phyloP scores from a whole-genome alignment of 2,329 filamentous ascomycete species.

The Paecilomyces formosus region DNA sequence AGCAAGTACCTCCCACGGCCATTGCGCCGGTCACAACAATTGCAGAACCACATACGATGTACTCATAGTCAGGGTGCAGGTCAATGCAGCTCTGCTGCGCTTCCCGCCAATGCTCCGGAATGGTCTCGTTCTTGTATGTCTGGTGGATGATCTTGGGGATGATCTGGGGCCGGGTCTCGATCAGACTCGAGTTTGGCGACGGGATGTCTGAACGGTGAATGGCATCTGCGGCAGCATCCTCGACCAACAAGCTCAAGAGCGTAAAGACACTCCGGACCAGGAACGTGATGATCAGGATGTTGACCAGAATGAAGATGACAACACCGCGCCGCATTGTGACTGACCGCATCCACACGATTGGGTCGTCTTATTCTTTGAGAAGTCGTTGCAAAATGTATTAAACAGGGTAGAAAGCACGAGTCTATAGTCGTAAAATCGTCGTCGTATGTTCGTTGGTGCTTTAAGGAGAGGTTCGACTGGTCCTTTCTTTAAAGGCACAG shows the following conservation, averaged over 20 bases:
- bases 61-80: constrained; percentile 64
- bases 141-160: constrained; percentile 75
- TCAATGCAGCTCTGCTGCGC: constrained; percentile 61
- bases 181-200: constrained; percentile 54
- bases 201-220: constrained; percentile 61
- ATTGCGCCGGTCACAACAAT: background rate
- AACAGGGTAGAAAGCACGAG: background rate
- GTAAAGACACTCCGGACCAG: constrained; percentile 63
- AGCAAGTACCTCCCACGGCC: constrained; percentile 6
- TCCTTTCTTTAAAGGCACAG: background rate
- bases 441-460: background rate
- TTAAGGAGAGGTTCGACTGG: background rate
- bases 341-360: background rate
- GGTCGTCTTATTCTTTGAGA: background rate
- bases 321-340: constrained; percentile 53
- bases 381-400: background rate
- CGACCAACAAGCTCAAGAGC: constrained; percentile 61
- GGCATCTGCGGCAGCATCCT: constrained; percentile 59
- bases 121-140: constrained; percentile 64
- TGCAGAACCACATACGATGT: constrained; percentile 48
- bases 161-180: constrained; percentile 50
- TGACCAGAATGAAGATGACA: constrained; percentile 58
- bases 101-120: constrained; percentile 59
- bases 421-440: background rate
- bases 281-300: constrained; percentile 55